Conservation (phyloP, 2,329 filamentous ascomycete species). For the Colletotrichum lindemuthianum region DNA sequence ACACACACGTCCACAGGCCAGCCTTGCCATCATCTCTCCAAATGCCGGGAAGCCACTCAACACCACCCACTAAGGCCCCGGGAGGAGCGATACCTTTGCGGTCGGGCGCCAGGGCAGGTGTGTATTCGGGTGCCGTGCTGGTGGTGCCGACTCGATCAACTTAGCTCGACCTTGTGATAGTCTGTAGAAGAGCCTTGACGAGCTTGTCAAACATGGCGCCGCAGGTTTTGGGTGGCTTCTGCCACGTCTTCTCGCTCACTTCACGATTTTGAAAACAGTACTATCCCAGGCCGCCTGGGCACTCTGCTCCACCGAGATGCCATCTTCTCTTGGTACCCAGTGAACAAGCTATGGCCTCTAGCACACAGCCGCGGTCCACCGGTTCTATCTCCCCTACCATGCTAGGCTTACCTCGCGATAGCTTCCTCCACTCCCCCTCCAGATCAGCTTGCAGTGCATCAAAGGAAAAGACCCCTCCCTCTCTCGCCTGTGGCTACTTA, state of each 20-base stretch:
- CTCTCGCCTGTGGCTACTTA: slow-evolving; percentile 22
- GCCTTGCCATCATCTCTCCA: slow-evolving; percentile 21
- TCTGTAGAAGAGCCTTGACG: no score
- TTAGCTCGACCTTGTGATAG: no score
- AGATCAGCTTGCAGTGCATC: neutral
- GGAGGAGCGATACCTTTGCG: neutral
- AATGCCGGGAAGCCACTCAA: slow-evolving; percentile 30
- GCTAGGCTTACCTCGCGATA: slow-evolving; percentile 8
- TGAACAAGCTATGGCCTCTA: slow-evolving; percentile 19
- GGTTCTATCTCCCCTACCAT: neutral
- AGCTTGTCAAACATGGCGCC: no score
- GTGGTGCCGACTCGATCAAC: no score
- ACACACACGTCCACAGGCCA: neutral
- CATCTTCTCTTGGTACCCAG: neutral
- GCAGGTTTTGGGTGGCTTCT: neutral
- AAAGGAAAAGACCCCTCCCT: neutral
- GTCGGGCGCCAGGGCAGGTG: slow-evolving; percentile 3
- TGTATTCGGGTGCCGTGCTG: slow-evolving; percentile 8
- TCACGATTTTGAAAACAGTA: slow-evolving; percentile 1
- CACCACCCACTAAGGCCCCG: neutral
- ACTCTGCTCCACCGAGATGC: slow-evolving; percentile 3
- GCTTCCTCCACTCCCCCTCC: neutral
- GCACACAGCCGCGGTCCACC: slow-evolving; percentile 4
- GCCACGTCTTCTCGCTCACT: neutral
- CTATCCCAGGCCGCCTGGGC: neutral